These are phyloP conservation scores for Curvularia sp. DNA, from an alignment of 2,329 filamentous ascomycete genomes.

Conservation along the genomic window DNA sequence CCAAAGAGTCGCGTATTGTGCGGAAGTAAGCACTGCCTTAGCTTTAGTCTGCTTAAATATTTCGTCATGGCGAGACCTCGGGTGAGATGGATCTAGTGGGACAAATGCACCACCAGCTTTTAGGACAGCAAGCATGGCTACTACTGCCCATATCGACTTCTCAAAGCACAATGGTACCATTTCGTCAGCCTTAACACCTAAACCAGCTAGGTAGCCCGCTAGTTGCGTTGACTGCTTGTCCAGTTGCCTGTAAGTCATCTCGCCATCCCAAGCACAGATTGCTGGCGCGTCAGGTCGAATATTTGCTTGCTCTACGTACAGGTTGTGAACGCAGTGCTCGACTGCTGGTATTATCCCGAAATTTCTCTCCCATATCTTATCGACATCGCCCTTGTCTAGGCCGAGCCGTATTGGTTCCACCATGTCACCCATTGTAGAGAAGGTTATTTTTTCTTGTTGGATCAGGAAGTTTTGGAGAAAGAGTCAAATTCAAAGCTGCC, in stretches of 20 bases:
- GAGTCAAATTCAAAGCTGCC: no score
- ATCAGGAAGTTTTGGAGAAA: no score
- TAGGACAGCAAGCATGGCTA: constrained; percentile 52
- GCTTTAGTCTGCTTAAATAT: constrained; percentile 34
- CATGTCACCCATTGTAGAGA: no score
- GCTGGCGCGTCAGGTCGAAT: constrained; percentile 23
- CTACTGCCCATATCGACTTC: constrained; percentile 31
- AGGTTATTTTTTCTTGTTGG: no score
- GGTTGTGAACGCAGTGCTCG: constrained; percentile 23
- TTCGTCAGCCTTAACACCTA: constrained; percentile 17
- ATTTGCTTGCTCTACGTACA: constrained; percentile 16
- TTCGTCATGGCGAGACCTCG: constrained; percentile 37
- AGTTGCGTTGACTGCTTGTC: constrained; percentile 6
- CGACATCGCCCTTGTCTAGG: neutral
- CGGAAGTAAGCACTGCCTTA: neutral
- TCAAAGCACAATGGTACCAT: constrained; percentile 35
- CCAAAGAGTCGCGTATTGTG: neutral
- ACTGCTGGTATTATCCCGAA: neutral
- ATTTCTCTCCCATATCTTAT: neutral
- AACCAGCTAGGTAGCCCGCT: constrained; percentile 10
- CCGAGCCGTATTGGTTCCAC: no score
- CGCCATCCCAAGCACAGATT: constrained; percentile 25
- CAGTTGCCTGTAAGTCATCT: constrained; percentile 7
- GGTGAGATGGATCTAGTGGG: constrained; percentile 41
- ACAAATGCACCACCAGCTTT: constrained; percentile 55